Evolutionary conservation across 2,329 filamentous ascomycete species (phyloP).

Genomic region (Metarhizium brunneum): DNA sequence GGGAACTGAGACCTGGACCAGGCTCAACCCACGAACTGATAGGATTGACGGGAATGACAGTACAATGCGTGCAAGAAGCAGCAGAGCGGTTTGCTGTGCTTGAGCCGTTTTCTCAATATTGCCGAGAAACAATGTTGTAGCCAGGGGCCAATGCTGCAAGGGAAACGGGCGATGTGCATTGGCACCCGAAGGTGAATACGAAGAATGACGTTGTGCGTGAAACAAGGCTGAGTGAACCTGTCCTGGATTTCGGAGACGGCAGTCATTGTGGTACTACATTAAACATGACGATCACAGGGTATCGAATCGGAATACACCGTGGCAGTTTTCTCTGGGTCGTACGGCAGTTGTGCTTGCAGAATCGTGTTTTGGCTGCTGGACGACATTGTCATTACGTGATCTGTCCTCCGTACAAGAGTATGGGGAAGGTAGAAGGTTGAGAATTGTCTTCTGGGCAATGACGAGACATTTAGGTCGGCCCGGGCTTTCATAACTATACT

Average conservation of each 20-base stretch:
- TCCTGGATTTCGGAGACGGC: background rate
- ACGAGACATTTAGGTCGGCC: too few species aligned
- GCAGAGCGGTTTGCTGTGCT: background rate
- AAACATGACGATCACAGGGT: background rate
- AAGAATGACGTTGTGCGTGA: slow-evolving; percentile 5
- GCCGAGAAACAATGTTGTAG: background rate
- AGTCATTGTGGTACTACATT: background rate
- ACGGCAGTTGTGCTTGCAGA: background rate
- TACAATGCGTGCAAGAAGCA: background rate
- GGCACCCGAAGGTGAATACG: slow-evolving; percentile 1
- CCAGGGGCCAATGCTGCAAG: background rate
- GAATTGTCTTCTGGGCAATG: too few species aligned
- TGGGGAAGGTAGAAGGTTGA: too few species aligned
- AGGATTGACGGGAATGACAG: background rate
- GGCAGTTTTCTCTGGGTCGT: background rate
- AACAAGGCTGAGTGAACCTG: background rate
- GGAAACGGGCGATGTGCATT: background rate
- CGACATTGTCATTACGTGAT: background rate
- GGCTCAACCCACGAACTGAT: background rate
- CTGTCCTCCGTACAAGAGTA: too few species aligned
- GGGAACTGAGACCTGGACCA: background rate
- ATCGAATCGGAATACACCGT: background rate
- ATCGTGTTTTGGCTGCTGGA: background rate
- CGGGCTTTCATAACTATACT: too few species aligned
- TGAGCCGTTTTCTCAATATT: background rate